Evolutionary conservation across 495 filamentous ascomycete genomes (phyloP).

Genomic region (Penicillium subrubescens): DNA sequence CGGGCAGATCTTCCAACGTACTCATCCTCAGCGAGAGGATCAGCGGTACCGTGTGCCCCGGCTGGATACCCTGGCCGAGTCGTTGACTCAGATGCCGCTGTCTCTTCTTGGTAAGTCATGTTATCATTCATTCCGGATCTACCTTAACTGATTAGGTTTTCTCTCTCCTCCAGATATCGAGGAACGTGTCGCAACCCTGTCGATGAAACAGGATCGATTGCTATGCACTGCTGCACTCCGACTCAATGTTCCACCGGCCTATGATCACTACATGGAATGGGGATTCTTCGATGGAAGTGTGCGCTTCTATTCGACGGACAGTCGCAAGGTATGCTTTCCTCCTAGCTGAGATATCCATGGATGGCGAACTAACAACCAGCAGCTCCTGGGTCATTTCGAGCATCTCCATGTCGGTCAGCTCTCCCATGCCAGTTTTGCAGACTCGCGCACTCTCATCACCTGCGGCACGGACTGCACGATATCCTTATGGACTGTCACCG

Average conservation of each 20-base stretch:
- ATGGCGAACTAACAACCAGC: conserved; percentile 13
- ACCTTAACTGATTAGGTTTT: neutral
- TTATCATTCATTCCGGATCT: neutral
- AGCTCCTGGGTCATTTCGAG: conserved; percentile 80
- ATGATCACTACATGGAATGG: conserved; percentile 94
- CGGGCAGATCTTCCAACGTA: conserved; percentile 83
- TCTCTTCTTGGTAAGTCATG: conserved; percentile 63
- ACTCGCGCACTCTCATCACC: conserved; percentile 87
- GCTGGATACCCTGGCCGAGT: conserved; percentile 77
- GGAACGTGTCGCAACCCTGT: conserved; percentile 77
- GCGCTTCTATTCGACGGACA: conserved; percentile 82
- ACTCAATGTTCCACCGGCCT: conserved; percentile 81
- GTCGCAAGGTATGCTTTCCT: conserved; percentile 55
- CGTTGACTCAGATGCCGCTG: conserved; percentile 77
- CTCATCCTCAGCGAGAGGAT: conserved; percentile 74
- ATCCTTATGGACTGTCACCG: conserved; percentile 72
- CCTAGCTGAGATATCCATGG: neutral
- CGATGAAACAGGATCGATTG: conserved; percentile 83
- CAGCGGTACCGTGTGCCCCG: conserved; percentile 59
- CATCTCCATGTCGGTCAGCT: conserved; percentile 89
- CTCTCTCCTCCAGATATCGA: conserved; percentile 58
- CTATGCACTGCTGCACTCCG: conserved; percentile 81
- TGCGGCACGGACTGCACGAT: conserved; percentile 90
- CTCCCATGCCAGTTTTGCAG: conserved; percentile 78
- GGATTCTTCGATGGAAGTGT: conserved; percentile 92